These are phyloP conservation scores for Henckelia pumila DNA, from an alignment of 257 asterid species.

Conservation along the genomic window DNA sequence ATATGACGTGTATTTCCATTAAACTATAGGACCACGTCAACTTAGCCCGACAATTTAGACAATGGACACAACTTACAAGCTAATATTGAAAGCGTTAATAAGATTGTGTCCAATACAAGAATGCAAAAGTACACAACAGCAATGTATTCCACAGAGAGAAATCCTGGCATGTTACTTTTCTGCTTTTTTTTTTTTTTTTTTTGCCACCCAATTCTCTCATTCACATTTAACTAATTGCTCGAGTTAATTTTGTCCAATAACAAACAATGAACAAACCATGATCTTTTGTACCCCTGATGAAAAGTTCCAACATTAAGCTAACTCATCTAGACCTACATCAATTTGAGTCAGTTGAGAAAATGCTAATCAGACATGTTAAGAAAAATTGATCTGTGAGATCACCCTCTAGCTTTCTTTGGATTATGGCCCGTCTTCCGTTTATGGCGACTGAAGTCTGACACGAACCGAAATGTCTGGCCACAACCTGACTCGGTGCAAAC, in stretches of 20 bases:
- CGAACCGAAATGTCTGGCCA: conserved; percentile 92
- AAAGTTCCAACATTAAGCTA: conserved; percentile 38
- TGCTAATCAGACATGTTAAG: conserved; percentile 28
- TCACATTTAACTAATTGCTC: conserved; percentile 38
- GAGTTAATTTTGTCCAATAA: conserved; percentile 38
- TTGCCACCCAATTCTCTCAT: background rate
- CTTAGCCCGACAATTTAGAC: no score
- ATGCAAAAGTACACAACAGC: background rate
- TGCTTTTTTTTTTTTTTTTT: conserved; percentile 30
- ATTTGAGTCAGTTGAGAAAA: conserved; percentile 31
- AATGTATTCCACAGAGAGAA: conserved; percentile 6
- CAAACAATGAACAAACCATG: conserved; percentile 31
- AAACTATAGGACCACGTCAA: no score
- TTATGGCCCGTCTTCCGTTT: conserved; percentile 96
- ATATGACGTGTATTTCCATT: no score
- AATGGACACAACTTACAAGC: no score
- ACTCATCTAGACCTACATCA: conserved; percentile 41
- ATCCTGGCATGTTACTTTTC: conserved; percentile 26
- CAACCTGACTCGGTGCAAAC: conserved; percentile 79
- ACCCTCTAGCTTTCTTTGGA: conserved; percentile 61
- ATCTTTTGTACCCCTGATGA: conserved; percentile 38
- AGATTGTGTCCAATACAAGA: background rate
- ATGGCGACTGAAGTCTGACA: conserved; percentile 99
- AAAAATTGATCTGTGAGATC: conserved; percentile 15
- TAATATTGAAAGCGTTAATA: background rate